phyloP scores from a whole-genome alignment of 176 grass and related monocot species.

The Calamus simplicifolius region DNA sequence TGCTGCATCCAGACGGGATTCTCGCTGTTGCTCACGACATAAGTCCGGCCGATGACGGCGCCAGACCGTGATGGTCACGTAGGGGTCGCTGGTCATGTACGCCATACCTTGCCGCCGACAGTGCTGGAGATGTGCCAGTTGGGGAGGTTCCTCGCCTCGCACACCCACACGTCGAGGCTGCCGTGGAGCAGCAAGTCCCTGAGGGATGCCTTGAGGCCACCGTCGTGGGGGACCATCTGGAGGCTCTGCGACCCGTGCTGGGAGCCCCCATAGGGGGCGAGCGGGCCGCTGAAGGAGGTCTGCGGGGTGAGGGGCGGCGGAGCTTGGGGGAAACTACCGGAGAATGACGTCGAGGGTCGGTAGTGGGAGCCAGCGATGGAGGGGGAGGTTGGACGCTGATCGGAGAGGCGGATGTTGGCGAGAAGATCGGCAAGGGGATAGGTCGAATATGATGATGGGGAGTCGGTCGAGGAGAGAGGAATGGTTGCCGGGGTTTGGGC shows the following conservation, averaged over 20 bases:
- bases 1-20: conserved; percentile 80
- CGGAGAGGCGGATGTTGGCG: conserved; percentile 41
- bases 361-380: background rate
- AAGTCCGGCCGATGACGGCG: conserved; percentile 51
- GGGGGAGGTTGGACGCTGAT: background rate
- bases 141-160: conserved; percentile 50
- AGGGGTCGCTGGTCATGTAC: conserved; percentile 71
- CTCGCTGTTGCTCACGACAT: conserved; percentile 62
- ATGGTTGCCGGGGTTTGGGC: background rate
- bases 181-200: conserved; percentile 84
- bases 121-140: conserved; percentile 43
- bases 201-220: conserved; percentile 31
- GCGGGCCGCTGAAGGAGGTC: too few species aligned
- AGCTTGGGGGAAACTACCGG: background rate
- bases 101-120: conserved; percentile 30
- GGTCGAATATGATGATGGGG: conserved; percentile 19
- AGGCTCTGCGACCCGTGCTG: background rate
- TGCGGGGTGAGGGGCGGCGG: too few species aligned
- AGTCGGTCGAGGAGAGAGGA: background rate
- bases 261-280: conserved; percentile 1
- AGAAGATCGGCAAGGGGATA: conserved; percentile 55
- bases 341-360: background rate
- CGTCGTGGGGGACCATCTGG: conserved; percentile 33
- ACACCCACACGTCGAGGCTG: conserved; percentile 63
- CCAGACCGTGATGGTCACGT: conserved; percentile 51